These are phyloP conservation scores for Salix suchowensis DNA, from an alignment of 345 rosid species.

Conservation along the genomic window DNA sequence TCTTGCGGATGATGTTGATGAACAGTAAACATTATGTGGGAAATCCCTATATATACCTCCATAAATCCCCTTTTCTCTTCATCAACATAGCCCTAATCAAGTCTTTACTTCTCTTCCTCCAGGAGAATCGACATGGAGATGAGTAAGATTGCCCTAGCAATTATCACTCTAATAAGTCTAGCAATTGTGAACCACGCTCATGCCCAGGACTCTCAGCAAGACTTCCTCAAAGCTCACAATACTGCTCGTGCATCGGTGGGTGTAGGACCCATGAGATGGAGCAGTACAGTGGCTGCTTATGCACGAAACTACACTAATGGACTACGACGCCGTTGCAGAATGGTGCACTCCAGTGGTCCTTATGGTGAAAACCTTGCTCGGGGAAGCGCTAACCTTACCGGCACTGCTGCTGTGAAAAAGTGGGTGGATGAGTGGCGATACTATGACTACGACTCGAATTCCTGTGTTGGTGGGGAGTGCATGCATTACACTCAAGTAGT, in stretches of 20 bases:
- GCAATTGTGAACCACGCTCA: neutral
- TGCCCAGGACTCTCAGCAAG: slow-evolving; percentile 19
- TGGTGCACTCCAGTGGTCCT: slow-evolving; percentile 36
- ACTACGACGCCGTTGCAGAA: slow-evolving; percentile 21
- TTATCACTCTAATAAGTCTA: neutral
- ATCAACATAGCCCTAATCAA: too few species aligned
- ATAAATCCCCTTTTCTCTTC: too few species aligned
- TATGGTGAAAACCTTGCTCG: slow-evolving; percentile 38
- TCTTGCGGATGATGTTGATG: too few species aligned
- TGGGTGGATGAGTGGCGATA: slow-evolving; percentile 24
- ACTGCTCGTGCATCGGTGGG: slow-evolving; percentile 22
- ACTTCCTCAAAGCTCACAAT: slow-evolving; percentile 27
- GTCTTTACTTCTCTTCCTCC: too few species aligned
- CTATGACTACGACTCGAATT: slow-evolving; percentile 19
- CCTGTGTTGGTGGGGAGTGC: slow-evolving; percentile 11
- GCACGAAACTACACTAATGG: slow-evolving; percentile 29
- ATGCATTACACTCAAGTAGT: slow-evolving; percentile 36
- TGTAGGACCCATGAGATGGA: slow-evolving; percentile 35
- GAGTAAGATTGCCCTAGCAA: too few species aligned
- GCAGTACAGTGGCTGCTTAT: slow-evolving; percentile 26
- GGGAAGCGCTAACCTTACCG: slow-evolving; percentile 13
- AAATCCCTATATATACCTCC: too few species aligned
- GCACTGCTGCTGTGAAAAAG: slow-evolving; percentile 14
- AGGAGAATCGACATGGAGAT: too few species aligned
- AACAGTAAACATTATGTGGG: too few species aligned